A percentile compares a stretch with the other conserved stretches of the same genome.
Conservation (phyloP, 352 stramenopile species). For the Globisporangium cystogenes region DNA sequence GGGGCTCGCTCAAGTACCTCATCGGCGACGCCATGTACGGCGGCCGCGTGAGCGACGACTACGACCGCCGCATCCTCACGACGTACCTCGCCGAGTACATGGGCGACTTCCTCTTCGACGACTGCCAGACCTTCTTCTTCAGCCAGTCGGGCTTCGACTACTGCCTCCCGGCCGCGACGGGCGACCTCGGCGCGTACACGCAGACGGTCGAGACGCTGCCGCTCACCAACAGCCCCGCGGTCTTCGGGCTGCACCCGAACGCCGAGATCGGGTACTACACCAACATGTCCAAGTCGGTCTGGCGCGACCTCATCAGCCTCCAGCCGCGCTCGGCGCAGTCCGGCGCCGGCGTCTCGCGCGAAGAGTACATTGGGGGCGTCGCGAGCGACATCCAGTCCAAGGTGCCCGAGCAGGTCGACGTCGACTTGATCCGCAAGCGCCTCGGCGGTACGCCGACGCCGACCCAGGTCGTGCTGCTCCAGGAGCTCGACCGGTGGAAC, state of each 20-base stretch:
- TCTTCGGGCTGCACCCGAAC: conserved; percentile 96
- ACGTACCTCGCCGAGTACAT: conserved; percentile 95
- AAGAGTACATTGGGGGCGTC: conserved; percentile 90
- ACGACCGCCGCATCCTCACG: conserved; percentile 93
- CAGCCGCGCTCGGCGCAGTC: conserved; percentile 84
- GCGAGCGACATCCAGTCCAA: conserved; percentile 91
- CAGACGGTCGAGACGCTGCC: conserved; percentile 87
- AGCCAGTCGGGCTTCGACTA: conserved; percentile 93
- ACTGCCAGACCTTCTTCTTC: conserved; percentile 93
- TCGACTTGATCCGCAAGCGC: conserved; percentile 83
- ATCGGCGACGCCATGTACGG: conserved; percentile 98
- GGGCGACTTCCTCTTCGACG: conserved; percentile 96
- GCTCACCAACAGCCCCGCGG: conserved; percentile 91
- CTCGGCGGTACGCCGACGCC: conserved; percentile 71
- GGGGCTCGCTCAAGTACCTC: conserved; percentile 93
- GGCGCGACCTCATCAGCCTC: conserved; percentile 90
- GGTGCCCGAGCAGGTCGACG: conserved; percentile 85
- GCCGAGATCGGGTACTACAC: conserved; percentile 96
- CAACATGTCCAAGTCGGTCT: conserved; percentile 93
- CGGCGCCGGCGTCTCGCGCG: conserved; percentile 78
- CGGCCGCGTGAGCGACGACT: conserved; percentile 94
- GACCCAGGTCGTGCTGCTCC: conserved; percentile 91
- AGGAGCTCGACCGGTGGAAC: conserved; percentile 96
- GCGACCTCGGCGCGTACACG: conserved; percentile 74
- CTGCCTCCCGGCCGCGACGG: conserved; percentile 45